Percentiles rank a stretch among this genome's conserved stretches.
These are phyloP conservation scores for Gentiana dahurica DNA, from an alignment of 257 asterid genomes.

Conservation along the genomic window DNA sequence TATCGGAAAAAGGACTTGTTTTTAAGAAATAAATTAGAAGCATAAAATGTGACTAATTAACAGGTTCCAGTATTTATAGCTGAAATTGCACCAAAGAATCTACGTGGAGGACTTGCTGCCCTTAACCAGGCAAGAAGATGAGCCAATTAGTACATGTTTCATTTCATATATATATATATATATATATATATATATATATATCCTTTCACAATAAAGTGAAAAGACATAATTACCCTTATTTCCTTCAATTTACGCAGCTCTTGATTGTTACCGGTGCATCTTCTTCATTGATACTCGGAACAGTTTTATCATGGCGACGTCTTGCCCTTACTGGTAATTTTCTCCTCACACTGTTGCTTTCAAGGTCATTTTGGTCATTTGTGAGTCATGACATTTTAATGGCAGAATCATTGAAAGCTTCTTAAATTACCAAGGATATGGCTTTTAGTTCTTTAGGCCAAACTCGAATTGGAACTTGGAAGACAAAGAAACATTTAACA, in stretches of 20 bases:
- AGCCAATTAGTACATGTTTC: too few species aligned
- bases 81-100: slow-evolving; percentile 76
- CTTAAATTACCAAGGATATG: too few species aligned
- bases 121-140: slow-evolving; percentile 48
- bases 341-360: neutral
- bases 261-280: slow-evolving; percentile 84
- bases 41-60: neutral
- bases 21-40: too few species aligned
- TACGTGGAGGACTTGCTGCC: slow-evolving; percentile 82
- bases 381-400: neutral
- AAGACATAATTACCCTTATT: neutral
- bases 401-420: neutral
- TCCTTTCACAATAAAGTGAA: neutral
- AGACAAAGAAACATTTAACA: too few species aligned
- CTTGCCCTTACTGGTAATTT: slow-evolving; percentile 64
- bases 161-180: neutral
- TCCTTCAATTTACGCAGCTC: slow-evolving; percentile 36
- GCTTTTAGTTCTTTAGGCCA: too few species aligned
- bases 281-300: slow-evolving; percentile 48
- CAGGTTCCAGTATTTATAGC: slow-evolving; percentile 81
- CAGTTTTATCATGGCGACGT: slow-evolving; percentile 62
- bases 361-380: neutral
- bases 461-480: too few species aligned
- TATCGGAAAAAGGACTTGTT: too few species aligned
- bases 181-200: too few species aligned